phyloP scores from a whole-genome alignment of 768 basidiomycete genomes.

The Mycena filopes region DNA sequence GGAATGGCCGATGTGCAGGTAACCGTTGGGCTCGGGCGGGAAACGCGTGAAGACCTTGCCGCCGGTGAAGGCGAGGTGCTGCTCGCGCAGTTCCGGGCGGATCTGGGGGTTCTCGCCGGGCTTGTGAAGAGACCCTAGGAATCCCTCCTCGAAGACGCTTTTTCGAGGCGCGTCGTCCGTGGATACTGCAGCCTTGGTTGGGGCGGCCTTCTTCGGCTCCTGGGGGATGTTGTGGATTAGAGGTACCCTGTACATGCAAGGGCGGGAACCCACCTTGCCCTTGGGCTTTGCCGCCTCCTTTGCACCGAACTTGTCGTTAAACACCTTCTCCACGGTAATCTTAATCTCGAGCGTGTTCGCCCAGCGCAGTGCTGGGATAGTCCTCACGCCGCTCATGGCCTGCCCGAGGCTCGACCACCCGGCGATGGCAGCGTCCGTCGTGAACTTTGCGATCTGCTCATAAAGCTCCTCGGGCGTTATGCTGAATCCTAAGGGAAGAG shows the following conservation, averaged over 20 bases:
- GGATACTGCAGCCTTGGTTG: slow-evolving; percentile 45
- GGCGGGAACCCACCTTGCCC: slow-evolving; percentile 59
- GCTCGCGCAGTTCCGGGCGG: slow-evolving; percentile 77
- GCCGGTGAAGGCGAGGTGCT: slow-evolving; percentile 82
- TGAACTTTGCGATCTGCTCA: slow-evolving; percentile 63
- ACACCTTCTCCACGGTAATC: slow-evolving; percentile 78
- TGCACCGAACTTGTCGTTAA: slow-evolving; percentile 74
- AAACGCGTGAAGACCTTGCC: slow-evolving; percentile 95
- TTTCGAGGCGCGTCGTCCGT: slow-evolving; percentile 56
- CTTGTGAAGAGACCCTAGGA: slow-evolving; percentile 91
- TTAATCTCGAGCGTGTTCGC: slow-evolving; percentile 87
- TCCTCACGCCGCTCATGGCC: slow-evolving; percentile 71
- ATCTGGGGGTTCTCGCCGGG: slow-evolving; percentile 95
- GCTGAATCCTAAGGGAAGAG: slow-evolving; percentile 69
- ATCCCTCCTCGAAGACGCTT: slow-evolving; percentile 93
- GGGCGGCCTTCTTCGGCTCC: slow-evolving; percentile 59
- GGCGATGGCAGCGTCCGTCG: slow-evolving; percentile 61
- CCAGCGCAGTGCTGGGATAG: slow-evolving; percentile 76
- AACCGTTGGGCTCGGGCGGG: slow-evolving; percentile 99
- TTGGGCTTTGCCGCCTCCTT: slow-evolving; percentile 77
- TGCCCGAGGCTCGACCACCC: slow-evolving; percentile 85
- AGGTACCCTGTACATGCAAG: not conserved
- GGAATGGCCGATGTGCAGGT: slow-evolving; percentile 94
- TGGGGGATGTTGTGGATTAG: slow-evolving; percentile 31
- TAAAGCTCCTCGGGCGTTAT: slow-evolving; percentile 77